These are phyloP conservation scores for Zymoseptoria brevis DNA, from an alignment of 2,329 filamentous ascomycete genomes.

Conservation along the genomic window DNA sequence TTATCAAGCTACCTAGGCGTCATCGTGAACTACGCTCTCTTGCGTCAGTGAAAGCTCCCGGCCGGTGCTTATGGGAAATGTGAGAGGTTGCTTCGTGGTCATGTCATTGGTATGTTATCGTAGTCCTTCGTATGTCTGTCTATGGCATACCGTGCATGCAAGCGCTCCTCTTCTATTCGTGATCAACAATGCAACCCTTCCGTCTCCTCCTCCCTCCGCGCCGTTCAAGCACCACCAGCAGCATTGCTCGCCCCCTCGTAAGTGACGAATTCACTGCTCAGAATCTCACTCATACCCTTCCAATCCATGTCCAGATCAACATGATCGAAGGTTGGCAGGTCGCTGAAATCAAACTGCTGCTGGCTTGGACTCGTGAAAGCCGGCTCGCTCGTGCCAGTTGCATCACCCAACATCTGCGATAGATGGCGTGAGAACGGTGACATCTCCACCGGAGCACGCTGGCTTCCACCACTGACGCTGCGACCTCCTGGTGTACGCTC, in stretches of 20 bases:
- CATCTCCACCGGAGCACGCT: slow-evolving; percentile 22
- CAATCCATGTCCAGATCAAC: slow-evolving; percentile 24
- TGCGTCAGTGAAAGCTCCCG: not conserved
- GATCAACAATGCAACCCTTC: not conserved
- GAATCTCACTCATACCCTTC: slow-evolving; percentile 23
- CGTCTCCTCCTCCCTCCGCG: not conserved
- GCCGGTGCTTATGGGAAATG: not conserved
- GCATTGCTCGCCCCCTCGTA: slow-evolving; percentile 15
- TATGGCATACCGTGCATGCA: not conserved
- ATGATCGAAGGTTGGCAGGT: slow-evolving; percentile 27
- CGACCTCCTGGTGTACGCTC: slow-evolving; percentile 25
- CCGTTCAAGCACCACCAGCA: not conserved
- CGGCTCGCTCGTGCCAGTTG: slow-evolving; percentile 14
- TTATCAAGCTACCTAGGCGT: too few relatives aligned
- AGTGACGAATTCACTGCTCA: slow-evolving; percentile 25
- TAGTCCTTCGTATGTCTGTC: not conserved
- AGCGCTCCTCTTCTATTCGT: not conserved
- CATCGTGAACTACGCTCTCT: too few relatives aligned
- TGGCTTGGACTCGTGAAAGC: slow-evolving; percentile 24
- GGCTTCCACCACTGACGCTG: slow-evolving; percentile 17
- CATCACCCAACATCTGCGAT: slow-evolving; percentile 54
- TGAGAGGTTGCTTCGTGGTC: not conserved
- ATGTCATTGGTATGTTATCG: not conserved
- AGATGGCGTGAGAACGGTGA: slow-evolving; percentile 58
- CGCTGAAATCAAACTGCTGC: slow-evolving; percentile 25